A percentile compares a stretch with the other conserved stretches of the same genome.
phyloP scores from a whole-genome alignment of 495 filamentous ascomycete genomes.

The Xylaria sp. region DNA sequence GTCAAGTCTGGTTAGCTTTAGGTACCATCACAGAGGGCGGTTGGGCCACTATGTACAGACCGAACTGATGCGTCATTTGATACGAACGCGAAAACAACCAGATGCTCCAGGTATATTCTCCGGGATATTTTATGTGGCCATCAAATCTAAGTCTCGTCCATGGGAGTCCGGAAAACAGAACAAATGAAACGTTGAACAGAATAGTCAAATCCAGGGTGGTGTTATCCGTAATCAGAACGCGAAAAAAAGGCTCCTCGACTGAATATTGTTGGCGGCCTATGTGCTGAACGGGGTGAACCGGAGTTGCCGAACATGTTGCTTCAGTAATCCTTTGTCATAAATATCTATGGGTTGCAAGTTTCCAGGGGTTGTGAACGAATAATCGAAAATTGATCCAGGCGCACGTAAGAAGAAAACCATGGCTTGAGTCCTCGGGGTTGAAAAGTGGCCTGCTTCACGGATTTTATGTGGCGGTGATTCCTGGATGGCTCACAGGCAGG shows the following conservation, averaged over 20 bases:
- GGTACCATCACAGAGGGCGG: constrained; percentile 24
- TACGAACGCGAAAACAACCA: constrained; percentile 1
- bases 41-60: constrained; percentile 45
- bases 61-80: constrained; percentile 40
- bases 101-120: constrained; percentile 9
- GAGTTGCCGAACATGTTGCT: neutral
- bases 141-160: constrained; percentile 15
- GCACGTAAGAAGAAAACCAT: constrained; percentile 6
- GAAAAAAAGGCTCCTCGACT: neutral
- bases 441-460: constrained; percentile 21
- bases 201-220: constrained; percentile 28
- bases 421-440: constrained; percentile 11
- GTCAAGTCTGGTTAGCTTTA: constrained; percentile 39
- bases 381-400: neutral
- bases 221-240: constrained; percentile 10
- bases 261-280: neutral
- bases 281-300: neutral
- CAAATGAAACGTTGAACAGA: constrained; percentile 32
- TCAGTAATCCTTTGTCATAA: neutral
- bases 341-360: neutral
- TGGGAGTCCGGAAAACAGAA: neutral
- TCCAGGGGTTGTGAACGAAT: neutral
- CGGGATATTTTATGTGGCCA: constrained; percentile 16
- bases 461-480: constrained; percentile 5
- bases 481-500: constrained; percentile 24